Evolutionary conservation across 768 basidiomycete species (phyloP).

Genomic region (Pleurotus eryngii): DNA sequence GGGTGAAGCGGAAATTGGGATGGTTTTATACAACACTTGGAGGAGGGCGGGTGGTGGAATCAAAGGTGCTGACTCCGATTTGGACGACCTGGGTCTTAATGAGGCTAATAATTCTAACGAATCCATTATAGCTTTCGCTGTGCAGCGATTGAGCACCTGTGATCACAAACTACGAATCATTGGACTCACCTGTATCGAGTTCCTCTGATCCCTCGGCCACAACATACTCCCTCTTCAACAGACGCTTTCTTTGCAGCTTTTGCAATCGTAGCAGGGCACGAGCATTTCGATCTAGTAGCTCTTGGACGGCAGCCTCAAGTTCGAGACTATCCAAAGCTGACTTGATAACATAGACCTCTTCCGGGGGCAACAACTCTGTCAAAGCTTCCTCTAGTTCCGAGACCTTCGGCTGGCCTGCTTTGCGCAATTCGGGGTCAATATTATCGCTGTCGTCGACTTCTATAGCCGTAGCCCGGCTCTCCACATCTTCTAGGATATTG

Average conservation of each 20-base stretch:
- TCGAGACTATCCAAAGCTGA: conserved; percentile 57
- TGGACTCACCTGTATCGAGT: conserved; percentile 66
- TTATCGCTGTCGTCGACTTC: not conserved
- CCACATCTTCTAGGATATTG: conserved; percentile 22
- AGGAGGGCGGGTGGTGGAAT: conserved; percentile 62
- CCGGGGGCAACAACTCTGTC: conserved; percentile 52
- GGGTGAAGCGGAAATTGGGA: conserved; percentile 54
- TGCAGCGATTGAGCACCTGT: conserved; percentile 10
- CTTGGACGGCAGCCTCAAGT: conserved; percentile 66
- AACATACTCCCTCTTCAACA: conserved; percentile 39
- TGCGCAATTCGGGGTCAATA: not conserved
- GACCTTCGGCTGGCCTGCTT: not conserved
- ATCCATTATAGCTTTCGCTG: conserved; percentile 71
- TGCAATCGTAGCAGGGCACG: conserved; percentile 61
- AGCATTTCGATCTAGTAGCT: conserved; percentile 63
- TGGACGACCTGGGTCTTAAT: conserved; percentile 59
- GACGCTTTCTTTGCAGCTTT: conserved; percentile 58
- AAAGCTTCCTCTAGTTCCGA: conserved; percentile 33
- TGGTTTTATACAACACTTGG: conserved; percentile 68
- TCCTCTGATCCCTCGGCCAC: conserved; percentile 75
- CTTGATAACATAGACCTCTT: conserved; percentile 57
- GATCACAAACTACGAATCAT: conserved; percentile 5
- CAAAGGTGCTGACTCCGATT: conserved; percentile 39
- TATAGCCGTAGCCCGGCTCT: conserved; percentile 18
- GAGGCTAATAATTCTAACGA: conserved; percentile 68